Percentiles rank a stretch among this genome's conserved stretches.
These are phyloP conservation scores for Daldinia vernicosa DNA, from an alignment of 495 filamentous ascomycete species.

Conservation along the genomic window DNA sequence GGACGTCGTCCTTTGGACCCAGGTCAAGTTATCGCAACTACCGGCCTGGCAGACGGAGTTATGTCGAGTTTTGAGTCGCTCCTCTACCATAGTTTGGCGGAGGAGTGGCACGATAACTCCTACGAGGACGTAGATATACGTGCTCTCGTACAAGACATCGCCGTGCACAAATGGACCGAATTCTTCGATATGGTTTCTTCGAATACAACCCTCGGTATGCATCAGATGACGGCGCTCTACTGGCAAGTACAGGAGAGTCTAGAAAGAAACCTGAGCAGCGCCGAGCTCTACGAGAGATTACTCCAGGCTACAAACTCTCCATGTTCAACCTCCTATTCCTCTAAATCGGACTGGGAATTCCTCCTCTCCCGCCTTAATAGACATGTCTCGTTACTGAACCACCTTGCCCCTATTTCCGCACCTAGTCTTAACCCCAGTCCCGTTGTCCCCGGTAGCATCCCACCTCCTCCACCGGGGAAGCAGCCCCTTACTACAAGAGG, in stretches of 20 bases:
- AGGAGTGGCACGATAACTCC: not conserved
- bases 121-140: conserved; percentile 9
- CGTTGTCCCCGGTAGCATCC: conserved; percentile 7
- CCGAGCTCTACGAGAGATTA: conserved; percentile 2
- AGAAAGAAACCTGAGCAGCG: conserved; percentile 46
- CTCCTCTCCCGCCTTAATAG: conserved; percentile 45
- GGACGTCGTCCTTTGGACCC: not conserved
- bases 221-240: conserved; percentile 32
- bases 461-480: not conserved
- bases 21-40: not conserved
- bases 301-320: not conserved
- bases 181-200: conserved; percentile 47
- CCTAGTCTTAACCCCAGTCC: not conserved
- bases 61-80: conserved; percentile 39
- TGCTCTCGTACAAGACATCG: conserved; percentile 40
- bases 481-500: not conserved
- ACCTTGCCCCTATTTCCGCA: conserved; percentile 13
- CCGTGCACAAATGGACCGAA: conserved; percentile 47
- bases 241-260: conserved; percentile 45
- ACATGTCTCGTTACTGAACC: conserved; percentile 34
- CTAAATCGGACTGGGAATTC: conserved; percentile 35
- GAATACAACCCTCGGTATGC: not conserved
- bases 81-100: conserved; percentile 32
- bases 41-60: conserved; percentile 9
- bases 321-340: not conserved